Evolutionary conservation across 768 basidiomycete genomes (phyloP).

Genomic region (Aureoboletus auriporus): DNA sequence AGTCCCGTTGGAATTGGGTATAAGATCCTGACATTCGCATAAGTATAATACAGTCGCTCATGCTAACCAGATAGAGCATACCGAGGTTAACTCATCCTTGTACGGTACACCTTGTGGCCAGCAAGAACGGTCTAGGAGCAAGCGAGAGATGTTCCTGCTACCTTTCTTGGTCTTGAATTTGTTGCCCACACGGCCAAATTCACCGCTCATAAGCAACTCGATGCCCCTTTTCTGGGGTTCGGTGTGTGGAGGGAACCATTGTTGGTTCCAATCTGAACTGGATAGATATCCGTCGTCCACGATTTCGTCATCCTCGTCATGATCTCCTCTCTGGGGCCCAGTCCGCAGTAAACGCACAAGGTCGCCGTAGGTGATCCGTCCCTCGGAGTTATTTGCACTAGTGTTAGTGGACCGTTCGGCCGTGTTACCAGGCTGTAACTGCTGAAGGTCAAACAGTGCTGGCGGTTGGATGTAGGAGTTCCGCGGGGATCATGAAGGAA

Average conservation of each 20-base stretch:
- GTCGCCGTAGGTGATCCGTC: conserved; percentile 22
- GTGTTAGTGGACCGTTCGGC: conserved; percentile 7
- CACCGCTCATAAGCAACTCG: conserved; percentile 66
- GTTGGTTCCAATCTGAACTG: conserved; percentile 23
- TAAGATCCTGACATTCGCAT: conserved; percentile 45
- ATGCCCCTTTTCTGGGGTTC: conserved; percentile 64
- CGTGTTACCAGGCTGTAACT: conserved; percentile 11
- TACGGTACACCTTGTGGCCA: conserved; percentile 30
- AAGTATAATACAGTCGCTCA: neutral
- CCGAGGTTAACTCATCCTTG: conserved; percentile 54
- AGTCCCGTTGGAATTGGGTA: conserved; percentile 79
- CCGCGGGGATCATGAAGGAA: neutral
- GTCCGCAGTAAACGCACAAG: conserved; percentile 20
- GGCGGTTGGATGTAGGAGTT: conserved; percentile 3
- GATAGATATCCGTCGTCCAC: conserved; percentile 27
- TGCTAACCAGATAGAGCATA: conserved; percentile 30
- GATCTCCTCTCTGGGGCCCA: conserved; percentile 19
- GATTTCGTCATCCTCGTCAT: conserved; percentile 42
- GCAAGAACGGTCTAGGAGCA: conserved; percentile 41
- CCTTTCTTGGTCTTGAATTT: conserved; percentile 43
- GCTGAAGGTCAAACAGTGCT: conserved; percentile 30
- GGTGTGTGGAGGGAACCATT: conserved; percentile 39
- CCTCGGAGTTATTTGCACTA: neutral
- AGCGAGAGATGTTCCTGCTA: conserved; percentile 45
- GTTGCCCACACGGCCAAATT: conserved; percentile 66